Evolutionary conservation across 2,329 filamentous ascomycete genomes (phyloP).

Genomic region (Coniochaeta sp.): DNA sequence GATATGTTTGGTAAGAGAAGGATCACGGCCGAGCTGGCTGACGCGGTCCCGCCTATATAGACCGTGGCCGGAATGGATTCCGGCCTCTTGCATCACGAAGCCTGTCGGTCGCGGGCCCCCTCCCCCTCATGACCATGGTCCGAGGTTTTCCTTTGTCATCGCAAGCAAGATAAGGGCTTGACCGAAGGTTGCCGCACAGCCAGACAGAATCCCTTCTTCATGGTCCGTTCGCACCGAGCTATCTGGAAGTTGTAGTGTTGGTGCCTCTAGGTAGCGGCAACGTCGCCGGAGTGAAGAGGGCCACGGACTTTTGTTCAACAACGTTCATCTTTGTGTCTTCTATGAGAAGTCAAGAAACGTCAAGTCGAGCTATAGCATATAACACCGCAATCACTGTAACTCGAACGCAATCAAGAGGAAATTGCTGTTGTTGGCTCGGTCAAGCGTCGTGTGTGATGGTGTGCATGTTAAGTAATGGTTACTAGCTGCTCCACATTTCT

Average conservation of each 20-base stretch:
- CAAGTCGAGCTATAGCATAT: too few species aligned
- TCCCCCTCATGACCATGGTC: conserved; percentile 1
- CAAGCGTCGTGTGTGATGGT: background rate
- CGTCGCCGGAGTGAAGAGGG: background rate
- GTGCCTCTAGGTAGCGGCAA: background rate
- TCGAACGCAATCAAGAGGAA: background rate
- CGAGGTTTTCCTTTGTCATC: conserved; percentile 3
- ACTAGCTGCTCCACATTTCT: background rate
- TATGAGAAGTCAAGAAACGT: too few species aligned
- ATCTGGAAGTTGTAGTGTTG: background rate
- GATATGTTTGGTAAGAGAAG: conserved; percentile 4
- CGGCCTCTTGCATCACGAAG: conserved; percentile 23
- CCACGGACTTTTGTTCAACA: too few species aligned
- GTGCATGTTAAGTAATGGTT: conserved; percentile 3
- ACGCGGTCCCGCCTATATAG: conserved; percentile 34
- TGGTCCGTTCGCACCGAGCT: background rate
- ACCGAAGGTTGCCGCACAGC: background rate
- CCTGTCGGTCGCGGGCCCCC: background rate
- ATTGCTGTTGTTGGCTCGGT: background rate
- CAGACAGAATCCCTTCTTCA: background rate
- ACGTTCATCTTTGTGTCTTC: too few species aligned
- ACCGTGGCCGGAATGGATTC: conserved; percentile 40
- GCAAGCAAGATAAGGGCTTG: background rate
- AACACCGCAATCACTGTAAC: too few species aligned
- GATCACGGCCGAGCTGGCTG: conserved; percentile 2